Conservation (phyloP, 495 filamentous ascomycete species). For the Penicillium tannophilum region DNA sequence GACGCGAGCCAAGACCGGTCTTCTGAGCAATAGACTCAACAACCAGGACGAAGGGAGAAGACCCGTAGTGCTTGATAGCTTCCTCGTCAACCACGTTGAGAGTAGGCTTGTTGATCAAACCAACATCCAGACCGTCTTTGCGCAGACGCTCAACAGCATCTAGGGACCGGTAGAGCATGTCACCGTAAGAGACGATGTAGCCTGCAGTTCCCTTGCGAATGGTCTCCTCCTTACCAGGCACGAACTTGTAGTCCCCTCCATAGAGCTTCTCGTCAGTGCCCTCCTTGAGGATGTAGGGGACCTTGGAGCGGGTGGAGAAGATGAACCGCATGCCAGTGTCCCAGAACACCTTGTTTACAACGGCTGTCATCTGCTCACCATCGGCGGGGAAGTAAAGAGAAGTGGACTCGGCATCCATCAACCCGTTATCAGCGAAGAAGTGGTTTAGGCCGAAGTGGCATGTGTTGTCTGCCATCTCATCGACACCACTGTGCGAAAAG, state of each 20-base stretch:
- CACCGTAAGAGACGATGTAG: slow-evolving; percentile 43
- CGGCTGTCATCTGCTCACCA: slow-evolving; percentile 48
- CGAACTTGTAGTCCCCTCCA: slow-evolving; percentile 39
- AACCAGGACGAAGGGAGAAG: slow-evolving; percentile 36
- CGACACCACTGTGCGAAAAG: slow-evolving; percentile 45
- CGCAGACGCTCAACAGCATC: slow-evolving; percentile 42
- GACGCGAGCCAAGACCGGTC: slow-evolving; percentile 43
- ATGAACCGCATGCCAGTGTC: slow-evolving; percentile 39
- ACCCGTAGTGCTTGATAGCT: slow-evolving; percentile 38
- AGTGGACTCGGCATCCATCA: slow-evolving; percentile 37
- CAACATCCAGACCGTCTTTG: slow-evolving; percentile 35
- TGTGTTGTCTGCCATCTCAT: slow-evolving; percentile 48
- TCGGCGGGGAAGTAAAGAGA: slow-evolving; percentile 45
- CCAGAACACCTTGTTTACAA: slow-evolving; percentile 42
- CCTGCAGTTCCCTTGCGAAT: slow-evolving; percentile 39
- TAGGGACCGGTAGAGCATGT: slow-evolving; percentile 46
- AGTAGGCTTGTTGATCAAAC: slow-evolving; percentile 44
- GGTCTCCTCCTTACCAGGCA: slow-evolving; percentile 43
- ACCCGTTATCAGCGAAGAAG: slow-evolving; percentile 46
- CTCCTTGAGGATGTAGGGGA: slow-evolving; percentile 44
- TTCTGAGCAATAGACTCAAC: slow-evolving; percentile 45
- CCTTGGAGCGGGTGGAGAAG: slow-evolving; percentile 46
- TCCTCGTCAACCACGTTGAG: slow-evolving; percentile 45
- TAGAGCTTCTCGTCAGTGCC: slow-evolving; percentile 38
- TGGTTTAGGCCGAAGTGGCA: slow-evolving; percentile 47